A percentile compares a stretch with the other conserved stretches of the same genome.
Conservation (phyloP, 2,329 filamentous ascomycete species). For the Aspergillus cejpii region DNA sequence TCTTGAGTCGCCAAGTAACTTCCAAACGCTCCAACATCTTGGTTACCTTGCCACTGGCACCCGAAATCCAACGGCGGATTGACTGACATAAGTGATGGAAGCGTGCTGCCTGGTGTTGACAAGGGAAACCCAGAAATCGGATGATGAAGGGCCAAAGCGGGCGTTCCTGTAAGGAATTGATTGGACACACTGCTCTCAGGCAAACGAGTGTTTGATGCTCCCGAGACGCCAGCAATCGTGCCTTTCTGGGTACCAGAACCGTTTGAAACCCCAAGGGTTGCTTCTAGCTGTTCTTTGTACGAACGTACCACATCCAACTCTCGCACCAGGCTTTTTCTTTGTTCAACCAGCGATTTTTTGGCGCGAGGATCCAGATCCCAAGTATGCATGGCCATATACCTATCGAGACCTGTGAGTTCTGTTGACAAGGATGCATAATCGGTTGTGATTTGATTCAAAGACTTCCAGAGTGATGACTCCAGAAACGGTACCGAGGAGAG, state of each 20-base stretch:
- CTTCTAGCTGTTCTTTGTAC: conserved; percentile 33
- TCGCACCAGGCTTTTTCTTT: conserved; percentile 33
- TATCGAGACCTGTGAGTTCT: conserved; percentile 33
- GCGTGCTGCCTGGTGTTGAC: not conserved
- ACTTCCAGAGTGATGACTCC: conserved; percentile 15
- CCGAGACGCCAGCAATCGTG: not conserved
- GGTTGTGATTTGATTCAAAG: conserved; percentile 26
- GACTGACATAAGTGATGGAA: not conserved
- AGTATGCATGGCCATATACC: conserved; percentile 35
- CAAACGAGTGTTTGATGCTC: not conserved
- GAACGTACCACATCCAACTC: conserved; percentile 34
- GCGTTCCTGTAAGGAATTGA: not conserved
- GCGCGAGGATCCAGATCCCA: conserved; percentile 32
- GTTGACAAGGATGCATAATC: conserved; percentile 27
- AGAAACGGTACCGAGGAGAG: conserved; percentile 5
- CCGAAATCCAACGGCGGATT: not conserved
- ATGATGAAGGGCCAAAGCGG: not conserved
- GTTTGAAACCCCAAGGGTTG: conserved; percentile 14
- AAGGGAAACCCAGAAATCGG: not conserved
- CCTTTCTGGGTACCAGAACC: conserved; percentile 3
- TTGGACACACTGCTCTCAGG: not conserved
- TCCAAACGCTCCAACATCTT: not conserved
- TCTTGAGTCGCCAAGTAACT: not conserved
- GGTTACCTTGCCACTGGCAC: not conserved
- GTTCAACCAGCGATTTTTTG: conserved; percentile 32